Evolutionary conservation across 352 stramenopile genomes (phyloP), one percentile per base, ranked within the genome.

Genomic region (Phytophthora ohioensis): DNA sequence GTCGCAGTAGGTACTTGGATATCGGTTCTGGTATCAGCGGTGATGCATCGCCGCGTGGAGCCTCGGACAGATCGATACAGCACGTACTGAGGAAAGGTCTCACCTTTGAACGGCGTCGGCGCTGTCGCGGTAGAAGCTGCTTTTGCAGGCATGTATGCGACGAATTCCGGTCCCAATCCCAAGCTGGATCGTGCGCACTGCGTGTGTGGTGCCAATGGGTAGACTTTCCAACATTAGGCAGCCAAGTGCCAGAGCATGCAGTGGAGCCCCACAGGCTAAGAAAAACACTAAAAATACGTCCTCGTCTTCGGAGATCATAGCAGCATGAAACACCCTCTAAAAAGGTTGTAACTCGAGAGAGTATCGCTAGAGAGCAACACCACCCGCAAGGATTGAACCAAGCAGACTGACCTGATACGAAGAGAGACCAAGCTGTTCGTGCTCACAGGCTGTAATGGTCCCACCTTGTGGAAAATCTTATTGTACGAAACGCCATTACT

Each of bases 11-110:
- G 39, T 42, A 13, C 38, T 43, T 57, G 38, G 11, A 51, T 42
- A 17, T 58, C 35, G 39, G 13, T 34, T 43, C 17, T 45, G 11
- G 21, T 3, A 21, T 55, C 15, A 5, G n/a, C n/a, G 11, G 39
- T n/a, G 30, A 67, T 59, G 34, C 35, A 43, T 13, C 60, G 61
- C n/a, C 17, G 39, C 4, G 51, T 51, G 53, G 48, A 60, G 12
- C 12, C 17, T 43, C 71, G 68, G 15, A 15, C 38, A 27, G 75
- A 59, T 1, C 80, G 81, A 36, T 64, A 74, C 15, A 88, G 51
- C 12, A 92, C 78, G 32, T 91, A 92, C 10, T 80, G 66, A 11
- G 82, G 85, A 52, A 91, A 90, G 5, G 56, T 79, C 12, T 92
- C 85, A 56, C 85, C 81, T 49, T 92, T 92, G 74, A 92, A 92